A percentile compares a stretch with the other conserved stretches of the same genome.
Evolutionary conservation across 495 filamentous ascomycete species (phyloP).

Genomic region (Penicillium nucicola): DNA sequence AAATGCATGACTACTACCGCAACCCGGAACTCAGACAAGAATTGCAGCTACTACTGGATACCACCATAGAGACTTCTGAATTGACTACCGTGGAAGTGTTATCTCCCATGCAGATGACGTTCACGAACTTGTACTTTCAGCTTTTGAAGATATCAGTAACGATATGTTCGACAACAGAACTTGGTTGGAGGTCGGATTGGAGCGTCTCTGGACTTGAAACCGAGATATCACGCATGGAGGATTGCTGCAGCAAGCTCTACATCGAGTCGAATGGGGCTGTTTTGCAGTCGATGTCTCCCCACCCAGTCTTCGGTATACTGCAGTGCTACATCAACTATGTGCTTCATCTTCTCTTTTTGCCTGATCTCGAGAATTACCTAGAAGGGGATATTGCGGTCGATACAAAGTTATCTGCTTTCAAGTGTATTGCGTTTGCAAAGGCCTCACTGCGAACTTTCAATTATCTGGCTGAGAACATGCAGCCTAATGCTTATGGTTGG

Average conservation of each 20-base stretch:
- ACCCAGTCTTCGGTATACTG: neutral
- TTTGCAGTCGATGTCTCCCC: neutral
- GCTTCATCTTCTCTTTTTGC: neutral
- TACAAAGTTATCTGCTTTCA: neutral
- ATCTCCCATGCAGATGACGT: neutral
- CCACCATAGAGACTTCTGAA: neutral
- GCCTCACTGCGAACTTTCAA: neutral
- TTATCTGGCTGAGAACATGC: neutral
- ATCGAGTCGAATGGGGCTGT: neutral
- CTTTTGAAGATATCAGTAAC: neutral
- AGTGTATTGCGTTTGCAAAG: neutral
- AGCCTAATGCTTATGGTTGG: neutral
- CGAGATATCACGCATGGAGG: neutral
- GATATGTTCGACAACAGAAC: neutral
- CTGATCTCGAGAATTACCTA: neutral
- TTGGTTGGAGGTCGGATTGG: neutral
- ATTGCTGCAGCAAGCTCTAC: neutral
- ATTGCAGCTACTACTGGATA: neutral
- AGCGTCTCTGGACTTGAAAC: neutral
- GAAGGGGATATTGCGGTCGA: neutral
- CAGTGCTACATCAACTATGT: neutral
- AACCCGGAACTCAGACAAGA: neutral
- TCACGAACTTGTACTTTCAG: neutral
- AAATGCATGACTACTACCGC: neutral
- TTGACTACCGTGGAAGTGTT: neutral